A percentile compares a stretch with the other conserved stretches of the same genome.
Conservation (phyloP, 106 monocot genomes). For the Alisma plantagoaquatica region DNA sequence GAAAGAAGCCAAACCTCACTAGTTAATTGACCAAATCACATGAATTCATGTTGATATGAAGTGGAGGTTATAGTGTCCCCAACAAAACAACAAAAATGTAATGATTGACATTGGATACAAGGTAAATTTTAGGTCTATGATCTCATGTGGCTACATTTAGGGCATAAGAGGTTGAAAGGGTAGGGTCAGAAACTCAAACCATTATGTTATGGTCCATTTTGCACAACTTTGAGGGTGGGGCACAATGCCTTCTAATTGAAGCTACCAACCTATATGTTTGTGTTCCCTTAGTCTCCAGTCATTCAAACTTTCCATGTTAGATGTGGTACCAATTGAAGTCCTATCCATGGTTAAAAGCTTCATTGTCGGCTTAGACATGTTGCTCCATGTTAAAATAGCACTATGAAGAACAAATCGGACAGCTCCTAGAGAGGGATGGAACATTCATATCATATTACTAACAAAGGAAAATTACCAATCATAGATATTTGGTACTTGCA, state of each 20-base stretch:
- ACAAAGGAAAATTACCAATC: too few species aligned
- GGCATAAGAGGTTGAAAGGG: background rate
- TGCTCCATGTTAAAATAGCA: too few species aligned
- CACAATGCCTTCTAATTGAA: background rate
- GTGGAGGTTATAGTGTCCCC: background rate
- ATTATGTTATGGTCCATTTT: background rate
- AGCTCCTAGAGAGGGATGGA: too few species aligned
- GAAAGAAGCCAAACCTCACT: background rate
- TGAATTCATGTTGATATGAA: background rate
- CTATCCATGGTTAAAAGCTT: too few species aligned
- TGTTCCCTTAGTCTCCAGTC: background rate
- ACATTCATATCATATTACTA: too few species aligned
- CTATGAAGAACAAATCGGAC: too few species aligned
- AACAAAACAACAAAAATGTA: background rate
- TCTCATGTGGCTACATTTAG: background rate
- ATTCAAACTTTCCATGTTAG: background rate
- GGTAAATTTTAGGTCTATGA: background rate
- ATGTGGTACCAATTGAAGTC: background rate
- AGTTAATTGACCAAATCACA: background rate
- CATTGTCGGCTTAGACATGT: too few species aligned
- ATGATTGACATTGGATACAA: background rate
- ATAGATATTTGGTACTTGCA: too few species aligned
- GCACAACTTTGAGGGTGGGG: background rate
- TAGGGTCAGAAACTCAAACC: background rate
- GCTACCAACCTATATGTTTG: background rate